Conservation (phyloP, 2,329 filamentous ascomycete species). For the Cylindrodendrum hubeiense region DNA sequence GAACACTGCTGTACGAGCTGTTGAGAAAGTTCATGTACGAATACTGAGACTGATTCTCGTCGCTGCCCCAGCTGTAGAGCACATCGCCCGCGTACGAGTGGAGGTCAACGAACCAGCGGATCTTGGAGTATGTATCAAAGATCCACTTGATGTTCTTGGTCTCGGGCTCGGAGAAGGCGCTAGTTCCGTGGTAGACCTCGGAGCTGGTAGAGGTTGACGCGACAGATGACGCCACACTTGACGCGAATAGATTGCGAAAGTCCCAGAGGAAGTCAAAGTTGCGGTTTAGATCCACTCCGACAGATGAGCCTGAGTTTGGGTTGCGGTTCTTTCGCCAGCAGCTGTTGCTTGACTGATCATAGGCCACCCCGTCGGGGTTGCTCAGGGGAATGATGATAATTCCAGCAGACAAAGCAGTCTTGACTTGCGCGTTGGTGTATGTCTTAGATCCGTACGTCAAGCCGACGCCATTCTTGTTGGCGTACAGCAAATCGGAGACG, state of each 20-base stretch:
- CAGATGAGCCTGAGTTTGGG: conserved; percentile 47
- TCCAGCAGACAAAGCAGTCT: conserved; percentile 61
- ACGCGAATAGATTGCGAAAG: conserved; percentile 56
- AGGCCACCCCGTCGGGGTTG: conserved; percentile 63
- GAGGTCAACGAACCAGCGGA: conserved; percentile 67
- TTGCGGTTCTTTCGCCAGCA: conserved; percentile 67
- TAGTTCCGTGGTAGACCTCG: conserved; percentile 61
- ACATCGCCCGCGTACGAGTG: conserved; percentile 63
- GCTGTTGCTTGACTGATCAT: conserved; percentile 58
- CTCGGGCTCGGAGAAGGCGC: conserved; percentile 64
- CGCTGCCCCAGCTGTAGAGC: conserved; percentile 66
- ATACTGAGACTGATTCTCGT: conserved; percentile 59
- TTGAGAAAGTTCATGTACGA: conserved; percentile 63
- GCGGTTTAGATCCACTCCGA: conserved; percentile 57
- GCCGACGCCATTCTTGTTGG: conserved; percentile 60
- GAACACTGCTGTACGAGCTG: conserved; percentile 59
- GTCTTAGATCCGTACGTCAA: conserved; percentile 61
- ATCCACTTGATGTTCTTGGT: conserved; percentile 64
- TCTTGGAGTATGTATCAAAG: conserved; percentile 60
- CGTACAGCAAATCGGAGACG: conserved; percentile 64
- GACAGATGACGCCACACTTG: conserved; percentile 52
- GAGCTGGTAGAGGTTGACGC: conserved; percentile 50
- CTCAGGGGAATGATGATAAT: conserved; percentile 46
- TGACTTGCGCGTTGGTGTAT: conserved; percentile 63
- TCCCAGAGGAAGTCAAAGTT: conserved; percentile 56